Base-by-base conservation (phyloP, 352 stramenopile species). In the Globisporangium orthogonon region DNA sequence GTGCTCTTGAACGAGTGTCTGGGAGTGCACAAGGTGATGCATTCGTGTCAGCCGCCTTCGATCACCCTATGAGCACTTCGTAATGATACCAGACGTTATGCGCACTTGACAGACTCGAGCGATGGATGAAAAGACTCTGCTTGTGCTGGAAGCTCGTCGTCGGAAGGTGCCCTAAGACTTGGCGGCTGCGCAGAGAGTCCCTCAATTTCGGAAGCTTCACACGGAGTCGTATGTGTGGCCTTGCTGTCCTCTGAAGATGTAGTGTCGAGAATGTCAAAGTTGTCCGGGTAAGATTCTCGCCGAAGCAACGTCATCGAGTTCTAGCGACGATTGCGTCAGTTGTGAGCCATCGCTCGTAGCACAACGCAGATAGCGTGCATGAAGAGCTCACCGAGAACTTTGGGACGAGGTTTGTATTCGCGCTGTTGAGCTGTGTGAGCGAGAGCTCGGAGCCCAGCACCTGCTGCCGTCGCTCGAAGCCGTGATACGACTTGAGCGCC, bases 341-440 rank as follows among this genome's bases (percentile, higher is more conserved):
- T 28, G 44, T 30, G 44, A 30, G 18, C 23, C n/a, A 17, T 23
- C 28, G 30, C n/a, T 18, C 11, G 43, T 7, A 48, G 13, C 37
- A 43, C 37, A 13, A 3, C n/a, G 7, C 18, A 13, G 28, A 28
- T n/a, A 48, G 3, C 17, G n/a, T 11, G 7, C 31, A 35, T 40
- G 29, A 45, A 17, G 29, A 30, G 7, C 45, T 40, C 6, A 48
- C 75, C 56, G 67, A 73, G 56, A 80, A 84, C 52, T 78, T 86
- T 1, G 76, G 78, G 7, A 87, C 71, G 18, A 88, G 63, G 54
- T 90, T 90, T 28, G 69, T 73, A 56, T 87, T 90, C 33, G 56
- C 63, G 11, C 65, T 40, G 47, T 74, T 61, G 29, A 67, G 62
- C 15, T 67, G 56, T 10, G 55, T 43, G 43, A 73, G 60, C 46